phyloP scores from a whole-genome alignment of 768 basidiomycete genomes.

The Suillus weaverae region DNA sequence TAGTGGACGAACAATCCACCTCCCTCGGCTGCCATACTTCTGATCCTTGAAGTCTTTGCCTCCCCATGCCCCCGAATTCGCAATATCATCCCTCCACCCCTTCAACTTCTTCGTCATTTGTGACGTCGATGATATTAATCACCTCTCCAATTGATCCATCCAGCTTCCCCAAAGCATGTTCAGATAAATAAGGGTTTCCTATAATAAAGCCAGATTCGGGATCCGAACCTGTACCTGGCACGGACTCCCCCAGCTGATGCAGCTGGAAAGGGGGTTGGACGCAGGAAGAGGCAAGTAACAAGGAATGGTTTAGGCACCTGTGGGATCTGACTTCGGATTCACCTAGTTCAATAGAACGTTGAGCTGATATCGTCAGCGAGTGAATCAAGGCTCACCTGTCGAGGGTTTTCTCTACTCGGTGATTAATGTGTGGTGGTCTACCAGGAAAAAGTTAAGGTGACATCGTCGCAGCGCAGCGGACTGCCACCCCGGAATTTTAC shows the following conservation, averaged over 20 bases:
- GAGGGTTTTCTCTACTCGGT: conserved; percentile 46
- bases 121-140: conserved; percentile 43
- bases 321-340: conserved; percentile 46
- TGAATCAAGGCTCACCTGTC: conserved; percentile 31
- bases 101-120: conserved; percentile 40
- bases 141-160: conserved; percentile 44
- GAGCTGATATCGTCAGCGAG: background rate
- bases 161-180: conserved; percentile 42
- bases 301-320: conserved; percentile 26
- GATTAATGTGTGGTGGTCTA: too few relatives aligned
- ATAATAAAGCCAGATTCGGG: conserved; percentile 29
- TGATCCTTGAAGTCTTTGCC: background rate
- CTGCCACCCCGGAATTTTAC: too few relatives aligned
- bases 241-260: conserved; percentile 17
- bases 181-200: conserved; percentile 50
- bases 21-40: conserved; percentile 14
- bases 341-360: conserved; percentile 33
- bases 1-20: conserved; percentile 31
- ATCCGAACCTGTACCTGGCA: conserved; percentile 22
- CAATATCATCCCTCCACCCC: conserved; percentile 43
- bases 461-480: too few relatives aligned
- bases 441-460: too few relatives aligned
- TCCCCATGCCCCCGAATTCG: conserved; percentile 26
- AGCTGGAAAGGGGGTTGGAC: conserved; percentile 17
- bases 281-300: background rate